Conservation (phyloP, 2,329 filamentous ascomycete genomes). For the Phialocephala sp. region DNA sequence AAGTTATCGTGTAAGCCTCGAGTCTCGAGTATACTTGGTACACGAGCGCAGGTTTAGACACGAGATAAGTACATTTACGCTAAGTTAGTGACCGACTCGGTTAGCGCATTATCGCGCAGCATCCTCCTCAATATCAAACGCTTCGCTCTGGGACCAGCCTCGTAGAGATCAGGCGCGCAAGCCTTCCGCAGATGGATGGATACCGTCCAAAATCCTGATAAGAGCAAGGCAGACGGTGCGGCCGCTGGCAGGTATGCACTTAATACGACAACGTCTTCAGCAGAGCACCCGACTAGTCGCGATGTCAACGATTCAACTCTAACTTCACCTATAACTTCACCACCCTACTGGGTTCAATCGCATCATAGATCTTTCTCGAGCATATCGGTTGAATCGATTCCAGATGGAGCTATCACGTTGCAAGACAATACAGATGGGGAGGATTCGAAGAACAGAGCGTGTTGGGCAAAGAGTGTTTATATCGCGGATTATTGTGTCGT, state of each 20-base stretch:
- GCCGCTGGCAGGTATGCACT: constrained; percentile 20
- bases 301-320: constrained; percentile 27
- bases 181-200: constrained; percentile 41
- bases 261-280: constrained; percentile 19
- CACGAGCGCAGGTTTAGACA: background rate
- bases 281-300: constrained; percentile 12
- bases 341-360: constrained; percentile 49
- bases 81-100: background rate
- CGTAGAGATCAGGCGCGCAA: constrained; percentile 12
- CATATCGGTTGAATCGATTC: constrained; percentile 54
- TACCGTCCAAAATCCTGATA: constrained; percentile 28
- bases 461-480: constrained; percentile 69
- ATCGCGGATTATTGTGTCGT: constrained; percentile 63
- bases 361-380: constrained; percentile 46
- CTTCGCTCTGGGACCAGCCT: constrained; percentile 11
- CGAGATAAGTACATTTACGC: background rate
- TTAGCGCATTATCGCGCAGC: constrained; percentile 9
- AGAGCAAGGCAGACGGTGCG: constrained; percentile 18
- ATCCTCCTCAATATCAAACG: constrained; percentile 30
- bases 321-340: constrained; percentile 43
- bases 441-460: constrained; percentile 59
- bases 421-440: constrained; percentile 61
- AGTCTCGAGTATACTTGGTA: background rate
- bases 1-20: background rate
- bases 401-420: constrained; percentile 61